Conservation (phyloP, 176 grass and related monocot genomes). For the Paspalum notatum region DNA sequence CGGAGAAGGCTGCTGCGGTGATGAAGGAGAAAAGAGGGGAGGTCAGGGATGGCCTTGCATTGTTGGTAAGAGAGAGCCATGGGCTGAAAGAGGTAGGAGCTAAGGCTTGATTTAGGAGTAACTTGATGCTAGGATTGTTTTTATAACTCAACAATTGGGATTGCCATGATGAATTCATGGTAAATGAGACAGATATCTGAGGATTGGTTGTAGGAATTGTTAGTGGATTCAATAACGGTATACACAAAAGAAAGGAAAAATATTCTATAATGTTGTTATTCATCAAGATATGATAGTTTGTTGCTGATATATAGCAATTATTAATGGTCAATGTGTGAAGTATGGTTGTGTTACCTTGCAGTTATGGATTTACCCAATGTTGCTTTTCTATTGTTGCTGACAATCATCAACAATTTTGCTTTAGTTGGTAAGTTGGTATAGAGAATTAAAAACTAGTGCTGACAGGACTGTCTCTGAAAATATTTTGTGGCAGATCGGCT, state of each 20-base stretch:
- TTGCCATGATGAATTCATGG: neutral
- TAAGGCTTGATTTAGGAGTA: conserved; percentile 59
- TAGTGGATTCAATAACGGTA: conserved; percentile 2
- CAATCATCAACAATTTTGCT: conserved; percentile 17
- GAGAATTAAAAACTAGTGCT: neutral
- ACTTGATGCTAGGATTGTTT: conserved; percentile 17
- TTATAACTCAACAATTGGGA: neutral
- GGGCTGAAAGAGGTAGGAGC: conserved; percentile 66
- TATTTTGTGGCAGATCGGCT: neutral
- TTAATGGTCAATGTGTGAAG: neutral
- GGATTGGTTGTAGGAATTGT: conserved; percentile 22
- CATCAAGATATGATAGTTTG: neutral
- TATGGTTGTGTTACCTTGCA: too few relatives aligned
- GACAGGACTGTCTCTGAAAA: conserved; percentile 11
- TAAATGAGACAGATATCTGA: neutral
- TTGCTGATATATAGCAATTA: conserved; percentile 21
- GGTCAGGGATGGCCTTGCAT: conserved; percentile 64
- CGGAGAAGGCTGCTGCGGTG: neutral
- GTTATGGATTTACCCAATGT: too few relatives aligned
- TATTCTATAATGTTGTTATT: conserved; percentile 19
- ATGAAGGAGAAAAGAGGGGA: conserved; percentile 43
- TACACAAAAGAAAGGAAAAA: conserved; percentile 24
- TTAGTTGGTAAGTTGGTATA: conserved; percentile 1
- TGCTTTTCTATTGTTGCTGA: neutral
- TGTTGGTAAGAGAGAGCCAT: conserved; percentile 72